These are phyloP conservation scores for Leccinum arenicola DNA, from an alignment of 768 basidiomycete genomes.

Conservation along the genomic window DNA sequence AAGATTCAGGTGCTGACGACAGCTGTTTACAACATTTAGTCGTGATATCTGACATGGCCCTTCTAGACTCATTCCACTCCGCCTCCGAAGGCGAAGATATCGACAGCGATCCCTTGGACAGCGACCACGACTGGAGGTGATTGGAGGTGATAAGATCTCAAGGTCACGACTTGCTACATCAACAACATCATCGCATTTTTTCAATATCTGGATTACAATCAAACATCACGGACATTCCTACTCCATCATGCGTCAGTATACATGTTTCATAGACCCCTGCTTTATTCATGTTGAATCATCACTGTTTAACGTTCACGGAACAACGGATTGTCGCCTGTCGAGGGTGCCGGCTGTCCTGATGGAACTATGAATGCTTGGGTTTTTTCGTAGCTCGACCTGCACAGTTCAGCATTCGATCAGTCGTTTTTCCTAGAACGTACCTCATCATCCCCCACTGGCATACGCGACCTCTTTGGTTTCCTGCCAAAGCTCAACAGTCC, in stretches of 20 bases:
- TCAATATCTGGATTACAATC: conserved; percentile 19
- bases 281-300: conserved; percentile 1
- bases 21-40: conserved; percentile 31
- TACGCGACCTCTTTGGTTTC: conserved; percentile 4
- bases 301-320: conserved; percentile 3
- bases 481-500: conserved; percentile 35
- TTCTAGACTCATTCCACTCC: conserved; percentile 59
- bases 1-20: conserved; percentile 41
- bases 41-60: conserved; percentile 2
- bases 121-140: conserved; percentile 35
- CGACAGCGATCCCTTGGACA: conserved; percentile 28
- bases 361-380: conserved; percentile 11
- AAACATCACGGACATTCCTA: conserved; percentile 18
- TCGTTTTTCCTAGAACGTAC: conserved; percentile 14
- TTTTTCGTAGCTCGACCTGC: conserved; percentile 24
- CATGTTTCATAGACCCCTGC: conserved; percentile 15
- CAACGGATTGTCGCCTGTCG: background rate
- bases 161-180: conserved; percentile 6
- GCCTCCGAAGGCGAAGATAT: conserved; percentile 48
- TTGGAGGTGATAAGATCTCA: background rate
- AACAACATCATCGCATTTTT: conserved; percentile 19
- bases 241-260: conserved; percentile 15
- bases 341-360: background rate
- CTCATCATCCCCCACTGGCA: conserved; percentile 7
- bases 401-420: conserved; percentile 1